A percentile compares a stretch with the other conserved stretches of the same genome.
phyloP scores from a whole-genome alignment of 495 filamentous ascomycete genomes.

The Cryomyces minteri region DNA sequence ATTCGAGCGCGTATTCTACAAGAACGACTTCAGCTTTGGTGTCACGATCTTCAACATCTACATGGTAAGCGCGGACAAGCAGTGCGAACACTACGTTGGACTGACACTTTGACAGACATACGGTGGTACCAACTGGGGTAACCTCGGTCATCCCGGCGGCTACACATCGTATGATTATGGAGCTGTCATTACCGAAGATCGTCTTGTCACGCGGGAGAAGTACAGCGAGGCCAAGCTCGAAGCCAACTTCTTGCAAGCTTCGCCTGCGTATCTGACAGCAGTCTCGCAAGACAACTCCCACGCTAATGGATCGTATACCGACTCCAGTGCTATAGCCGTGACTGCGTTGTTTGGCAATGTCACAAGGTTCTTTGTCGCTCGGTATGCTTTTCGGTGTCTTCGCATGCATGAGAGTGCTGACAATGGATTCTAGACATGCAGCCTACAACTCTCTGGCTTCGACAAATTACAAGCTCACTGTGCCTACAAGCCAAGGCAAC shows the following conservation, averaged over 20 bases:
- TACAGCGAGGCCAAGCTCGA: constrained; percentile 63
- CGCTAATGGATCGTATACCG: constrained; percentile 28
- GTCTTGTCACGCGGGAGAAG: constrained; percentile 49
- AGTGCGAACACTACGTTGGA: too few species aligned
- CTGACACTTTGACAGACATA: constrained; percentile 2
- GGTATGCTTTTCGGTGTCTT: constrained; percentile 36
- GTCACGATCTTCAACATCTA: constrained; percentile 45
- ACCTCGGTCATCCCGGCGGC: constrained; percentile 45
- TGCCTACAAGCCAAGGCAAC: constrained; percentile 41
- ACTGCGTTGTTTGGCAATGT: constrained; percentile 39
- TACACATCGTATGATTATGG: constrained; percentile 66
- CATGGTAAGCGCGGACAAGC: constrained; percentile 24
- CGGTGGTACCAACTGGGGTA: constrained; percentile 77
- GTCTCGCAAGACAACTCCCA: constrained; percentile 26
- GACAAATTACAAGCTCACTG: constrained; percentile 39
- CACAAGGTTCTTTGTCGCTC: constrained; percentile 11
- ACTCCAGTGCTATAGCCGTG: constrained; percentile 30
- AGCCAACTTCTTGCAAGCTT: constrained; percentile 51
- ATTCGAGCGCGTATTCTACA: constrained; percentile 64
- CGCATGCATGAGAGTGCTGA: too few species aligned
- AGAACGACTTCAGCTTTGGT: constrained; percentile 52
- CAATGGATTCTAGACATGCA: constrained; percentile 26
- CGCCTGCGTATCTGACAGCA: constrained; percentile 43
- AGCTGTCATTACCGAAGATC: constrained; percentile 47
- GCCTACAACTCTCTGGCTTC: constrained; percentile 36